Evolutionary conservation across 2,329 filamentous ascomycete genomes (phyloP).

Genomic region (Akanthomyces dipterigenus): DNA sequence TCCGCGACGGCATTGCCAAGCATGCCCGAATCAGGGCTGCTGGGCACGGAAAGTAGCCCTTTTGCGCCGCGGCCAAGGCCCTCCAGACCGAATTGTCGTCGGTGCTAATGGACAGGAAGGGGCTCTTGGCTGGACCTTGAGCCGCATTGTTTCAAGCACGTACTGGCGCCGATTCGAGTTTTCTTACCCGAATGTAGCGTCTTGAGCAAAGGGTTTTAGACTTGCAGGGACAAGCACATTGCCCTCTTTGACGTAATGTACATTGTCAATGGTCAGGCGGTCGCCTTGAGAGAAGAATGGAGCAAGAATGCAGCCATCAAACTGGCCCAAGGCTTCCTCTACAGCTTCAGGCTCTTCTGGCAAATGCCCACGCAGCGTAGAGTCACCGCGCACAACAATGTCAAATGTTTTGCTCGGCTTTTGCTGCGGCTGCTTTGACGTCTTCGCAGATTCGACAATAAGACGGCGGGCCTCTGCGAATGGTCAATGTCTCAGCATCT

Average conservation of each 20-base stretch:
- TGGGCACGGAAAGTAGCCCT: slow-evolving; percentile 26
- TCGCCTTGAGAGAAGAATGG: slow-evolving; percentile 54
- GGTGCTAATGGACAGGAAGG: slow-evolving; percentile 22
- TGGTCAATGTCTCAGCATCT: slow-evolving; percentile 39
- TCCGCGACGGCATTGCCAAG: slow-evolving; percentile 49
- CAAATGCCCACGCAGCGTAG: slow-evolving; percentile 49
- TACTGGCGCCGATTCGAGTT: slow-evolving; percentile 43
- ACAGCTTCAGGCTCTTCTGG: slow-evolving; percentile 46
- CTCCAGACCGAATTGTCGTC: slow-evolving; percentile 25
- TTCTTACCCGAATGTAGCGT: slow-evolving; percentile 50
- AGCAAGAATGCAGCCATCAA: slow-evolving; percentile 46
- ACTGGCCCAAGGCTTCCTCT: slow-evolving; percentile 39
- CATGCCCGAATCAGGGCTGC: slow-evolving; percentile 32
- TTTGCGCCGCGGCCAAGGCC: slow-evolving; percentile 21
- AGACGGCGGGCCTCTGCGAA: slow-evolving; percentile 37
- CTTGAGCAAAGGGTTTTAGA: slow-evolving; percentile 47
- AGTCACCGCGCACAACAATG: slow-evolving; percentile 49
- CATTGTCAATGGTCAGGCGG: slow-evolving; percentile 45
- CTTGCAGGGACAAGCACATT: slow-evolving; percentile 34
- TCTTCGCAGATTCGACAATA: slow-evolving; percentile 43
- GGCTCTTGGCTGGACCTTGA: slow-evolving; percentile 18
- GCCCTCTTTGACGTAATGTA: slow-evolving; percentile 51
- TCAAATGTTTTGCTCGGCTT: slow-evolving; percentile 37
- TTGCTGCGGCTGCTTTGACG: slow-evolving; percentile 36
- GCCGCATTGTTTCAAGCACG: slow-evolving; percentile 44